Percentiles rank a stretch among this genome's conserved stretches.
Conservation (phyloP, 2,329 filamentous ascomycete species). For the Aureobasidium pullulans region DNA sequence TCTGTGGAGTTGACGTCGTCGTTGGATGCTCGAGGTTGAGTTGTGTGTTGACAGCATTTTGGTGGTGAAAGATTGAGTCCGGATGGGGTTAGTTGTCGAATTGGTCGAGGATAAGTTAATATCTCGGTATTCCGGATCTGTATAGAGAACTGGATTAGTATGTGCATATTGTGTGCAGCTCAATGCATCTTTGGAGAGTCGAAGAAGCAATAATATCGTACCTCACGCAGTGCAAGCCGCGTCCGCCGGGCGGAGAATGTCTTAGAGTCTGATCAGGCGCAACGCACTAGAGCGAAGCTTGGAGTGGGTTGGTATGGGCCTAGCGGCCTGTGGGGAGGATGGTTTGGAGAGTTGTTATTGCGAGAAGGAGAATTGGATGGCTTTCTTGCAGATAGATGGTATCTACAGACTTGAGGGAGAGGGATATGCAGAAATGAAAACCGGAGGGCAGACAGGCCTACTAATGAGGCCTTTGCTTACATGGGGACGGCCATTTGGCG, state of each 20-base stretch:
- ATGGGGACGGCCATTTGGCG: not conserved
- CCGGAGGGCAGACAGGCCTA: not conserved
- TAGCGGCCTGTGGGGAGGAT: not conserved
- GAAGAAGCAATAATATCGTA: slow-evolving; percentile 31
- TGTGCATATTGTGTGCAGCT: slow-evolving; percentile 41
- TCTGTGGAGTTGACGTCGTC: slow-evolving; percentile 68
- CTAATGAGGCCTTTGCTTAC: slow-evolving; percentile 14
- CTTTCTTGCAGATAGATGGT: slow-evolving; percentile 6
- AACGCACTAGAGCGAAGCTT: slow-evolving; percentile 2
- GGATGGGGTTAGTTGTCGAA: slow-evolving; percentile 41
- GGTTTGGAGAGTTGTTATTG: not conserved
- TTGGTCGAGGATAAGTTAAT: slow-evolving; percentile 27
- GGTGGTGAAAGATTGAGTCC: slow-evolving; percentile 50
- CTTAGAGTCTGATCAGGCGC: slow-evolving; percentile 10
- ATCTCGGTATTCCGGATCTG: slow-evolving; percentile 26
- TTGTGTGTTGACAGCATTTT: slow-evolving; percentile 67
- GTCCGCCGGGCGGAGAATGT: slow-evolving; percentile 58
- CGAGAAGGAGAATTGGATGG: not conserved
- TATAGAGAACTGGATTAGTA: slow-evolving; percentile 3
- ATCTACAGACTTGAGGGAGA: not conserved
- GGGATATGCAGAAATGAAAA: slow-evolving; percentile 1
- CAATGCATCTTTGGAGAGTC: slow-evolving; percentile 15
- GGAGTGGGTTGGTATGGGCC: not conserved
- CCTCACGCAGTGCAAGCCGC: slow-evolving; percentile 82
- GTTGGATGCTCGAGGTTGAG: slow-evolving; percentile 63